These are phyloP conservation scores for Emergomyces orientalis DNA, from an alignment of 2,329 filamentous ascomycete species.

Conservation along the genomic window DNA sequence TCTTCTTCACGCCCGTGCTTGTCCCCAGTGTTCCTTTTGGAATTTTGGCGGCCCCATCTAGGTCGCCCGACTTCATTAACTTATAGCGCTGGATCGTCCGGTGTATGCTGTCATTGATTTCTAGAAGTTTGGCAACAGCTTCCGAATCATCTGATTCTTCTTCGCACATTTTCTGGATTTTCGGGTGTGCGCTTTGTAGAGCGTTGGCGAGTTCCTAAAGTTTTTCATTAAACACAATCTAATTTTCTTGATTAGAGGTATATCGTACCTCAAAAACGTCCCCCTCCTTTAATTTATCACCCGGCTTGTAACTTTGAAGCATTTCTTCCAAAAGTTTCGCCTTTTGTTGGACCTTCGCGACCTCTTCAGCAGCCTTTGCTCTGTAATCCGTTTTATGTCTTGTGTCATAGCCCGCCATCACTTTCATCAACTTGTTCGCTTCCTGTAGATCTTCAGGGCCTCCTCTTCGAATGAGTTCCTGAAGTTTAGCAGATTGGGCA, in stretches of 20 bases:
- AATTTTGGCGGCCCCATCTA: slow-evolving; percentile 73
- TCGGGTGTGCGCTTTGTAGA: slow-evolving; percentile 87
- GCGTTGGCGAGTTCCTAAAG: slow-evolving; percentile 72
- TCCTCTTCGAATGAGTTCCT: slow-evolving; percentile 88
- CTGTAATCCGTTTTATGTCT: slow-evolving; percentile 94
- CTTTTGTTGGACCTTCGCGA: slow-evolving; percentile 91
- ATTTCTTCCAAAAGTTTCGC: slow-evolving; percentile 87
- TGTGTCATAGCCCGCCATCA: slow-evolving; percentile 97
- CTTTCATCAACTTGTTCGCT: slow-evolving; percentile 95
- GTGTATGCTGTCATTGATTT: slow-evolving; percentile 99
- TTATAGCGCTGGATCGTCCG: slow-evolving; percentile 92
- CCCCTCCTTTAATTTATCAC: slow-evolving; percentile 64
- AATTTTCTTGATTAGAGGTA: slow-evolving; percentile 11
- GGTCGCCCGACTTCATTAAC: slow-evolving; percentile 88
- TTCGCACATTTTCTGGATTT: slow-evolving; percentile 99
- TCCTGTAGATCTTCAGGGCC: slow-evolving; percentile 90
- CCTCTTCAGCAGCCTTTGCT: slow-evolving; percentile 92
- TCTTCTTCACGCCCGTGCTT: slow-evolving; percentile 55
- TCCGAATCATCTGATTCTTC: slow-evolving; percentile 96
- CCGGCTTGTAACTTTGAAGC: slow-evolving; percentile 70
- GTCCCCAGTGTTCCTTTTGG: slow-evolving; percentile 69
- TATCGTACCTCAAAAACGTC: slow-evolving; percentile 56
- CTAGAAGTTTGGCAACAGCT: slow-evolving; percentile 85
- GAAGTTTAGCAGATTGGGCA: slow-evolving; percentile 94
- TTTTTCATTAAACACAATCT: slow-evolving; percentile 5